Percentiles rank a stretch among this genome's conserved stretches.
Evolutionary conservation across 2,329 filamentous ascomycete species (phyloP).

Genomic region (Albophoma yamanashiensis): DNA sequence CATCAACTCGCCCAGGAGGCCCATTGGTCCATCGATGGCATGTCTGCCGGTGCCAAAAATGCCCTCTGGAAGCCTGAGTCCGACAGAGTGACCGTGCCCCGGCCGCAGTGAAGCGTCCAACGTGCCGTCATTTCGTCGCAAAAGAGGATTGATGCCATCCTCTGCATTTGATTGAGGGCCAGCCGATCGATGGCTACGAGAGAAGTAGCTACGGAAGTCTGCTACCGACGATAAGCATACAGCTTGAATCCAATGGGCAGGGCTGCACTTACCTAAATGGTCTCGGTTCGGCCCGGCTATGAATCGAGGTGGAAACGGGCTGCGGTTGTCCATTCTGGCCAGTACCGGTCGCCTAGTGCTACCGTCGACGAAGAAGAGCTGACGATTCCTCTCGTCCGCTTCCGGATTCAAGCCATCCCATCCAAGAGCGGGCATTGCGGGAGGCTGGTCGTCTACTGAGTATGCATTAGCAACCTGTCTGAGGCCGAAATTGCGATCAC

Average conservation of each 20-base stretch:
- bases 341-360: constrained; percentile 26
- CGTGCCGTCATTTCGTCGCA: constrained; percentile 49
- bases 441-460: constrained; percentile 7
- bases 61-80: constrained; percentile 35
- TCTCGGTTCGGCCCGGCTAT: constrained; percentile 45
- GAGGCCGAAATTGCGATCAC: constrained; percentile 12
- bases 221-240: not conserved
- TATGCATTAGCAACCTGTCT: not conserved
- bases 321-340: constrained; percentile 31
- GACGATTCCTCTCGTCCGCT: constrained; percentile 34
- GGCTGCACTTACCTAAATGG: constrained; percentile 30
- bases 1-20: constrained; percentile 45
- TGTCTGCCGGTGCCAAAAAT: constrained; percentile 29
- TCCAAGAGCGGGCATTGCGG: constrained; percentile 37
- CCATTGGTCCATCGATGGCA: constrained; percentile 38
- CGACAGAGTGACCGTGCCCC: constrained; percentile 40
- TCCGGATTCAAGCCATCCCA: constrained; percentile 49
- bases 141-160: constrained; percentile 77
- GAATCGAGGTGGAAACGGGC: constrained; percentile 47
- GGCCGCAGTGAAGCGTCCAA: constrained; percentile 38
- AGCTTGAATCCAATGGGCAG: not conserved
- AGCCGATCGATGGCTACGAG: constrained; percentile 41
- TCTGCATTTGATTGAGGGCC: constrained; percentile 50
- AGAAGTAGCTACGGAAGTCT: constrained; percentile 40
- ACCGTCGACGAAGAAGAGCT: constrained; percentile 40